A percentile compares a stretch with the other conserved stretches of the same genome.
These are phyloP conservation scores for Cryptosporidium canis DNA, from an alignment of 169 alveolate genomes.

Conservation along the genomic window DNA sequence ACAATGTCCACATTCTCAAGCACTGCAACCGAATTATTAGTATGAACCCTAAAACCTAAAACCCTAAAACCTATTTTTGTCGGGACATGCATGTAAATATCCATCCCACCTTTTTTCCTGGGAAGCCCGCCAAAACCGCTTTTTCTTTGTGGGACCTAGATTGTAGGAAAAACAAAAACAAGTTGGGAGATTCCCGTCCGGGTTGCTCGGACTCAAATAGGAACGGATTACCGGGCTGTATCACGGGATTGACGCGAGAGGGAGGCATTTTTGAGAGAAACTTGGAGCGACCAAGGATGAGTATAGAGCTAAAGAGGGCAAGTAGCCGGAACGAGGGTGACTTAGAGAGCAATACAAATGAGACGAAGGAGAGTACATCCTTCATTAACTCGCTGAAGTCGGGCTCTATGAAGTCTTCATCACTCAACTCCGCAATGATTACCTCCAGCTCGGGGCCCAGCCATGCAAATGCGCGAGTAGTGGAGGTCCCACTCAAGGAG, in stretches of 20 bases:
- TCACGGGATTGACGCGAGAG: background rate
- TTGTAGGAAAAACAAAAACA: no score
- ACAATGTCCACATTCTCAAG: background rate
- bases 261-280: background rate
- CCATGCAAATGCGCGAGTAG: background rate
- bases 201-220: no score
- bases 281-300: background rate
- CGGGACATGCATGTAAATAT: no score
- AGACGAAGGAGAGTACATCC: background rate
- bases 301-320: background rate
- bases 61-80: no score
- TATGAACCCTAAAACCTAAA: no score
- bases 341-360: conserved; percentile 20
- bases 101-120: no score
- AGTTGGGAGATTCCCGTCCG: no score
- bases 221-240: no score
- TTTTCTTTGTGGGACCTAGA: no score
- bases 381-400: background rate
- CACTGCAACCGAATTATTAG: conserved; percentile 17
- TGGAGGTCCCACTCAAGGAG: conserved; percentile 52
- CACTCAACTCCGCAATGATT: background rate
- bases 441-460: no score
- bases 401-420: background rate
- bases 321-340: background rate
- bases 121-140: no score